Evolutionary conservation across 106 monocot genomes (phyloP).

Genomic region (Narthecium ossifragum): DNA sequence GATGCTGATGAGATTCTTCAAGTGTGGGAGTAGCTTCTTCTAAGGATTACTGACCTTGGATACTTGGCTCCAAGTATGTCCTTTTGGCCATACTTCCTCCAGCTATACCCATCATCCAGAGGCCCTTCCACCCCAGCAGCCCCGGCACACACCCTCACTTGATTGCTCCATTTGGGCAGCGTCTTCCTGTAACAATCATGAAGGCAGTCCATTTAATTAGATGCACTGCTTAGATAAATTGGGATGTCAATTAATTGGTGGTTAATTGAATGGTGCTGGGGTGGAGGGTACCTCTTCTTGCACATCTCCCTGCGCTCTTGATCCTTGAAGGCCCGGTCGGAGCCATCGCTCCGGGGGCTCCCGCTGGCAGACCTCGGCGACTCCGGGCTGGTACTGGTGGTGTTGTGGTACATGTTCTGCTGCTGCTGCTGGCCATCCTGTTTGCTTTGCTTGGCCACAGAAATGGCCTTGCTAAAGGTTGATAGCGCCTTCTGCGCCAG

Average conservation of each 20-base stretch:
- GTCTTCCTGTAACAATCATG: constrained; percentile 22
- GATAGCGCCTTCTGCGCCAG: constrained; percentile 4
- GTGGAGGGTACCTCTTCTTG: constrained; percentile 49
- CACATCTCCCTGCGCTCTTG: constrained; percentile 20
- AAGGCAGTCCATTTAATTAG: too few species aligned
- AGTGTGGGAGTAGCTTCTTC: too few species aligned
- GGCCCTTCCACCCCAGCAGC: constrained; percentile 9
- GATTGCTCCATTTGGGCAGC: constrained; percentile 20
- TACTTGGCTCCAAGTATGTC: constrained; percentile 41
- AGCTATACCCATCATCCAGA: constrained; percentile 40
- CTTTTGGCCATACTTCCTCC: constrained; percentile 73
- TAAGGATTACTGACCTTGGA: constrained; percentile 50
- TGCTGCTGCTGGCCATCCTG: neutral
- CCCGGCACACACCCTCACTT: constrained; percentile 16
- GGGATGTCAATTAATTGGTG: too few species aligned
- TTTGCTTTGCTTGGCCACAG: neutral
- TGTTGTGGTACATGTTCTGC: neutral
- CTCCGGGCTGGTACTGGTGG: neutral
- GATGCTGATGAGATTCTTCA: too few species aligned
- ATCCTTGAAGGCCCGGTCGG: constrained; percentile 11
- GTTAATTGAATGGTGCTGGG: too few species aligned
- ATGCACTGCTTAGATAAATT: neutral
- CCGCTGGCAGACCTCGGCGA: constrained; percentile 12
- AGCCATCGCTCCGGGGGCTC: constrained; percentile 6
- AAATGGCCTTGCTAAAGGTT: constrained; percentile 8